Evolutionary conservation across 129 eudicot genomes (phyloP).

Genomic region (Kitagawia praeruptora): DNA sequence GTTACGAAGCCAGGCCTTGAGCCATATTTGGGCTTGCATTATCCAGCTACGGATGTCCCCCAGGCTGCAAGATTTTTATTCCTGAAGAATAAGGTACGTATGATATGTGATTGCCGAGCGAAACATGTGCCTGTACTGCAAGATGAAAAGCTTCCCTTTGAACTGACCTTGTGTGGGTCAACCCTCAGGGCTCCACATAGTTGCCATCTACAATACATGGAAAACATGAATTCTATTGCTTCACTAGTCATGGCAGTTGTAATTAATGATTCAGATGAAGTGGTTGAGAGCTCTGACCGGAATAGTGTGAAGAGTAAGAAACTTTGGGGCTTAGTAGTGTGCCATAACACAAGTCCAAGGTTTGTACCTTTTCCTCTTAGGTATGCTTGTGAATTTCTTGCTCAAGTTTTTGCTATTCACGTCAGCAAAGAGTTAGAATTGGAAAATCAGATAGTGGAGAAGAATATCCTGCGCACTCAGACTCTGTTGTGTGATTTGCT

Average conservation of each 20-base stretch:
- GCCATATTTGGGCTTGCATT: slow-evolving; percentile 64
- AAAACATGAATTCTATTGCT: slow-evolving; percentile 53
- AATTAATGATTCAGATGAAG: slow-evolving; percentile 28
- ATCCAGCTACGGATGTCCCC: slow-evolving; percentile 71
- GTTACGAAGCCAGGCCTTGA: slow-evolving; percentile 48
- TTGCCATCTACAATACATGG: slow-evolving; percentile 61
- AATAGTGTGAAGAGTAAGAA: slow-evolving; percentile 18
- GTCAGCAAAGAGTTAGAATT: slow-evolving; percentile 60
- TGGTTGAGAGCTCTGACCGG: not conserved
- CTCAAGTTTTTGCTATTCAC: slow-evolving; percentile 63
- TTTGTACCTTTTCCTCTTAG: slow-evolving; percentile 58
- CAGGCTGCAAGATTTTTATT: slow-evolving; percentile 74
- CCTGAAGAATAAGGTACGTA: slow-evolving; percentile 65
- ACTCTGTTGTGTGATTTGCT: slow-evolving; percentile 70
- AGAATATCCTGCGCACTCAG: slow-evolving; percentile 42
- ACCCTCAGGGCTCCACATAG: slow-evolving; percentile 63
- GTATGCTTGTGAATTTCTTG: slow-evolving; percentile 58
- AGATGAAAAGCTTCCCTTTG: slow-evolving; percentile 39
- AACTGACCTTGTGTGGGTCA: slow-evolving; percentile 44
- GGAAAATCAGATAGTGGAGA: slow-evolving; percentile 49
- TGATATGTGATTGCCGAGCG: slow-evolving; percentile 45
- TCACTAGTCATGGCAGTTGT: slow-evolving; percentile 61
- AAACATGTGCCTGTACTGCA: slow-evolving; percentile 39
- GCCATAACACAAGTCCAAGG: slow-evolving; percentile 61
- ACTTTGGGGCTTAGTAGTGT: slow-evolving; percentile 71